Base-by-base conservation (phyloP, 140 eudicot species). In the Cichorium intybus region DNA sequence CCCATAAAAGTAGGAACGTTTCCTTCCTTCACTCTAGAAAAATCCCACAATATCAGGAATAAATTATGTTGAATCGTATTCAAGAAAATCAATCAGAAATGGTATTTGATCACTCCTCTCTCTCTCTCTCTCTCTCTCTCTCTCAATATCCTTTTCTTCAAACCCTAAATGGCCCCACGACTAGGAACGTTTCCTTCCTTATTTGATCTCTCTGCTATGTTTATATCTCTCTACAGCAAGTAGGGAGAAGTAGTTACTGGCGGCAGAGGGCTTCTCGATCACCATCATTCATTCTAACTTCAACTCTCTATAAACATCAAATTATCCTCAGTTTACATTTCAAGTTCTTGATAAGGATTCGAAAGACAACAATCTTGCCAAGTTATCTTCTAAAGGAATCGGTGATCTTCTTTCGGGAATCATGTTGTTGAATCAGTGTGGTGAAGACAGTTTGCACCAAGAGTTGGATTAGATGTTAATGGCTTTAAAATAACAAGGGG, bases 251-350 rank as follows among this genome's bases (percentile, higher is more conserved):
- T 12, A 31, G 68, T 34, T 34, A 65, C 18, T 50, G 58, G 34
- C 64, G 20, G 34, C 71, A 15, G 46, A 45, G 49, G 96, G 96
- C 54, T 88, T 88, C 67, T 23, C 52, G 7, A 85, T 88, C 29
- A 59, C 85, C 39, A 78, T 88, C 56, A 62, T 82, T 26, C 96
- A 88, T 66, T 75, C 96, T 5, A 41, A 50, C 37, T 75, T 71
- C 74, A 84, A 85, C 41, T 67, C 86, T 34, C 76, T 75, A 6
- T 54, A 88, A 56, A 75, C 75, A 0, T 69, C 85, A 0, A 78
- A 77, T 10, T 60, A 77, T 58, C 90, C 96, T 28, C 64, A 75
- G 56, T 80, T 85, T 62, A 64, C 78, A 34, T 88, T 82, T 23
- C 78, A 18, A 3, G 31, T 88, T 54, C 58, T 72, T 4, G 81